These are phyloP conservation scores for Pelargonium citronellum DNA, from an alignment of 441 rosid genomes.

Conservation along the genomic window DNA sequence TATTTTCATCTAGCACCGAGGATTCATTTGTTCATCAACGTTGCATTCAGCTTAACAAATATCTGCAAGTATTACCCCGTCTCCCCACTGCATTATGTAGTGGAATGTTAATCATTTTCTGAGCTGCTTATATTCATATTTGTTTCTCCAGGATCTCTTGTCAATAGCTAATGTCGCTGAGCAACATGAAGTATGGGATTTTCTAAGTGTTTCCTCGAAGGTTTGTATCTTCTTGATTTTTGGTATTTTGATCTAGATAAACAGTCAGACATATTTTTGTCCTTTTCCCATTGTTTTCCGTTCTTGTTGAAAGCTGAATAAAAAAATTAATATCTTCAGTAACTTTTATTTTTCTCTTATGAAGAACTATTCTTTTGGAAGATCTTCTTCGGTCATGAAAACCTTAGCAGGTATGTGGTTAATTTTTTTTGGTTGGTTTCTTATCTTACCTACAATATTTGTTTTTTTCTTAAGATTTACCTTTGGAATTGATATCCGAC, in stretches of 20 bases:
- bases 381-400: slow-evolving; percentile 84
- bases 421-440: slow-evolving; percentile 14
- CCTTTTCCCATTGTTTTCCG: not conserved
- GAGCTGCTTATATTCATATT: slow-evolving; percentile 18
- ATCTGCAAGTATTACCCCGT: slow-evolving; percentile 56
- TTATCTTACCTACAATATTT: slow-evolving; percentile 12
- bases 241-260: not conserved
- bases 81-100: slow-evolving; percentile 19
- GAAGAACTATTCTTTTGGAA: slow-evolving; percentile 92
- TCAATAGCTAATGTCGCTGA: slow-evolving; percentile 97
- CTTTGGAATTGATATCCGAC: not conserved
- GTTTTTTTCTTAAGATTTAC: not conserved
- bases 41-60: slow-evolving; percentile 92
- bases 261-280: not conserved
- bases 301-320: slow-evolving; percentile 2
- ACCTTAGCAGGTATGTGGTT: slow-evolving; percentile 73
- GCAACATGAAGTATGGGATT: slow-evolving; percentile 99
- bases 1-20: slow-evolving; percentile 99
- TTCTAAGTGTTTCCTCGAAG: slow-evolving; percentile 81
- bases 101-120: slow-evolving; percentile 13
- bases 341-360: slow-evolving; percentile 19
- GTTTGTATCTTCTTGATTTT: slow-evolving; percentile 34
- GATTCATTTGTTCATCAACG: slow-evolving; percentile 97
- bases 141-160: slow-evolving; percentile 68
- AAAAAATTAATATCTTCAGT: slow-evolving; percentile 21